Evolutionary conservation across 352 stramenopile genomes (phyloP), one percentile per base, ranked within the genome.

Genomic region (Phytophthora pisi): DNA sequence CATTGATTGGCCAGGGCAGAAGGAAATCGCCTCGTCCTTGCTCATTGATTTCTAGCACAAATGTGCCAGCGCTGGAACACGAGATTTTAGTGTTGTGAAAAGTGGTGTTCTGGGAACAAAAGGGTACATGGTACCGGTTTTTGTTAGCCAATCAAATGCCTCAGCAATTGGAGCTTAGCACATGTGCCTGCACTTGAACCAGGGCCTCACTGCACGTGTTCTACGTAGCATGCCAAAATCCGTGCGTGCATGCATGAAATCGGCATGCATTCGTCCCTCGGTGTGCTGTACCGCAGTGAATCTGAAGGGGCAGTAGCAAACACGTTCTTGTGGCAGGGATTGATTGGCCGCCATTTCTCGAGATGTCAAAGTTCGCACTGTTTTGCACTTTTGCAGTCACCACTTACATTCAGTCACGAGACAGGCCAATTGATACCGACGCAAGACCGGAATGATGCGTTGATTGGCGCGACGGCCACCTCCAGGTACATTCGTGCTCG

Each of bases 391-490:
- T 49, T 26, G 2, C 47, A 30, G 5, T 30, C 26, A 6, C 10
- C 34, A 15, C 5, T 60, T 50, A 9, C 65, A 72, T 68, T 68
- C 65, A 72, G 59, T 5, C 15, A 54, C 59, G 38, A 61, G 65
- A 72, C 58, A 56, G 64, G 57, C 18, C 57, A 52, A 23, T 24
- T 47, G 18, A 8, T 50, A 51, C 8, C 50, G 54, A 65, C 52
- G 28, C 24, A 68, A 68, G 53, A 72, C 45, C 65, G 51, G 40
- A 50, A 64, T 10, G 36, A 45, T 11, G 10, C 34, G 23, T 58
- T 64, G 30, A 64, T 58, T 64, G 53, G 53, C 20, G 49, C 59
- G 53, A 64, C 38, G 52, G 13, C 20, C 30, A 24, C 18, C 8
- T 24, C 4, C 20, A 18, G 16, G 23, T 11, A 26, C 10, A 6